Base-by-base conservation (phyloP, 352 stramenopile species). In the Thalassiosira livingstoniorum region DNA sequence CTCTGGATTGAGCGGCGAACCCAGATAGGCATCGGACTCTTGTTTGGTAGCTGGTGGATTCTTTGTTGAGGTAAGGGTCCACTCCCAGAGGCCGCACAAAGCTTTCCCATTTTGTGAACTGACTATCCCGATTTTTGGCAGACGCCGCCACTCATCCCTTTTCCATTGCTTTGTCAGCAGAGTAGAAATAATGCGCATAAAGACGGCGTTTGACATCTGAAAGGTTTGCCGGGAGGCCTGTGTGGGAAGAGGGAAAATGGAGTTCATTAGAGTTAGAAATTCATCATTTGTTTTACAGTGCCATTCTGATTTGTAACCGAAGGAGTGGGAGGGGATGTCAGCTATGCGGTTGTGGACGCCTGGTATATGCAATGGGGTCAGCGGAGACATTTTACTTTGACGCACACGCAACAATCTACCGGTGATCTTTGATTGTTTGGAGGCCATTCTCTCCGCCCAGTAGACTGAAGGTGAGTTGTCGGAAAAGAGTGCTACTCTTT, bases 281-380 rank as follows among this genome's bases (percentile, higher is more conserved):
- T 80, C 27, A 37, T 29, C 27, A 15, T 80, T 35, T 68, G 67
- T 78, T 69, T 74, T 61, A 51, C 61, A 75, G 25, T 78, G 31
- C 80, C 80, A 83, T 35, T 63, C 34, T 29, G 66, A 18, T 34
- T 55, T 23, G 34, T 53, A 67, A 13, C 66, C 79, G 32, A 74
- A 83, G 0, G 69, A 81, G 7, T 58, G 43, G 35, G 69, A 83
- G 0, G 68, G 69, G n/a, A 82, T 77, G 42, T 87, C 75, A 18
- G 43, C 63, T 23, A 82, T 71, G 0, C 10, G 0, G 39, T 82
- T 82, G 0, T 77, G 35, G 13, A 34, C 45, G 0, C 79, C 74
- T 25, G 13, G 2, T 0, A 86, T 60, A 60, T 86, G 74, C 2
- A 79, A 11, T 35, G 73, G 54, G 5, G 63, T 76, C 1, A 86